phyloP scores from a whole-genome alignment of 768 basidiomycete species.

The Amanita phalloides region DNA sequence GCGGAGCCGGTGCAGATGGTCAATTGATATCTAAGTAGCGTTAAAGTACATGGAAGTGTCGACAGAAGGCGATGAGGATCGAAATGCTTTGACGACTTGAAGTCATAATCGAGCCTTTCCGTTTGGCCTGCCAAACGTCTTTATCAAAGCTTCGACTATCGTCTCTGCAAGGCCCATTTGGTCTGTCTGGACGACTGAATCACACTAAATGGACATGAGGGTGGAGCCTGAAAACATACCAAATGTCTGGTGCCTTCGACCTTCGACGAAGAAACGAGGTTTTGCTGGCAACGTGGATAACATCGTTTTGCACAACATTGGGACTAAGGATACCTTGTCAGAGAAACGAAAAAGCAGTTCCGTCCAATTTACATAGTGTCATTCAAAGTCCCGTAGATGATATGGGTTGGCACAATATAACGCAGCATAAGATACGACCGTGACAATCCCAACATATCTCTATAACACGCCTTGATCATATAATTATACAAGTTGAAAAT shows the following conservation, averaged over 20 bases:
- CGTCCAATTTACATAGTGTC: constrained; percentile 27
- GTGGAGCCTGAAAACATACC: constrained; percentile 14
- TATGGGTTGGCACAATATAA: constrained; percentile 27
- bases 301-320: constrained; percentile 22
- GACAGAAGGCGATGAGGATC: not conserved
- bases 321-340: not conserved
- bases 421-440: constrained; percentile 24
- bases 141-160: constrained; percentile 25
- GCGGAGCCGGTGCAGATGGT: not conserved
- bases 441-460: constrained; percentile 22
- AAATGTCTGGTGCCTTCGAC: constrained; percentile 32
- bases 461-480: constrained; percentile 27
- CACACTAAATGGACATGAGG: not conserved
- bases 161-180: constrained; percentile 21
- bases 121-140: not conserved
- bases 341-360: not conserved
- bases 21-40: not conserved
- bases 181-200: constrained; percentile 17
- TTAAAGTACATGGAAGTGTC: not conserved
- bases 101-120: not conserved
- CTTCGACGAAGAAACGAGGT: constrained; percentile 25
- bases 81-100: not conserved
- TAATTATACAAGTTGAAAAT: not conserved
- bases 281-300: constrained; percentile 19
- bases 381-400: constrained; percentile 34